These are phyloP conservation scores for Myriosclerotinia duriaeana DNA, from an alignment of 2,329 filamentous ascomycete species.

Conservation along the genomic window DNA sequence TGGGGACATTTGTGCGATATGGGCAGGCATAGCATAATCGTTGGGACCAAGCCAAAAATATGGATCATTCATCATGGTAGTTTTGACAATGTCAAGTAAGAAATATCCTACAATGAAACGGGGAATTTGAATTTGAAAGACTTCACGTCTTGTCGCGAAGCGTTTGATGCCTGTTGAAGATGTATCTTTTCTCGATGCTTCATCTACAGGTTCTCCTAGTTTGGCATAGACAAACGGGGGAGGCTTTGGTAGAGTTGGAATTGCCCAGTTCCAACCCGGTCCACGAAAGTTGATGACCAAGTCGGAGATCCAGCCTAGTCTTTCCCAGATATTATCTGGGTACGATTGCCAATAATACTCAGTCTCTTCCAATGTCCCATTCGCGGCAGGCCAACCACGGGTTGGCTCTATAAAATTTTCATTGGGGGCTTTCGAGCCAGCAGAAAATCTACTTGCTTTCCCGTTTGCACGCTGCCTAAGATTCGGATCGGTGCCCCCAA, in stretches of 20 bases:
- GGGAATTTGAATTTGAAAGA: slow-evolving; percentile 49
- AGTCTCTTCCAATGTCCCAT: slow-evolving; percentile 31
- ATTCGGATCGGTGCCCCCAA: background rate
- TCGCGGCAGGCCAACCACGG: background rate
- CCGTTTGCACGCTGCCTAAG: slow-evolving; percentile 24
- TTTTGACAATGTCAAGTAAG: slow-evolving; percentile 67
- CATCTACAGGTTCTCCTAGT: slow-evolving; percentile 44
- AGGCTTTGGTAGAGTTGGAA: slow-evolving; percentile 50
- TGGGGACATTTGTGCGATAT: slow-evolving; percentile 47
- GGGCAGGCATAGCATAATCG: slow-evolving; percentile 46
- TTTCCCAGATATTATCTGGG: slow-evolving; percentile 51
- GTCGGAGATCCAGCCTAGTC: slow-evolving; percentile 57
- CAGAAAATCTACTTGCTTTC: slow-evolving; percentile 18
- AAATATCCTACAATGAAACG: slow-evolving; percentile 60
- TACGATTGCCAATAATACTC: slow-evolving; percentile 63
- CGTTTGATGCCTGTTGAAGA: slow-evolving; percentile 51
- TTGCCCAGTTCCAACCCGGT: slow-evolving; percentile 59
- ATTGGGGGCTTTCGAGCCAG: background rate
- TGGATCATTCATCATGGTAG: slow-evolving; percentile 70
- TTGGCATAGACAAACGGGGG: slow-evolving; percentile 46
- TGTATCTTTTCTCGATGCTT: slow-evolving; percentile 31
- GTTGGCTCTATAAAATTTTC: background rate
- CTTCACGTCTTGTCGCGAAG: slow-evolving; percentile 45
- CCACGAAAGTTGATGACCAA: slow-evolving; percentile 56
- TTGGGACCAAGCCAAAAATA: slow-evolving; percentile 66